These are phyloP conservation scores for Apiospora rasikravindrae DNA, from an alignment of 2,329 filamentous ascomycete genomes.

Conservation along the genomic window DNA sequence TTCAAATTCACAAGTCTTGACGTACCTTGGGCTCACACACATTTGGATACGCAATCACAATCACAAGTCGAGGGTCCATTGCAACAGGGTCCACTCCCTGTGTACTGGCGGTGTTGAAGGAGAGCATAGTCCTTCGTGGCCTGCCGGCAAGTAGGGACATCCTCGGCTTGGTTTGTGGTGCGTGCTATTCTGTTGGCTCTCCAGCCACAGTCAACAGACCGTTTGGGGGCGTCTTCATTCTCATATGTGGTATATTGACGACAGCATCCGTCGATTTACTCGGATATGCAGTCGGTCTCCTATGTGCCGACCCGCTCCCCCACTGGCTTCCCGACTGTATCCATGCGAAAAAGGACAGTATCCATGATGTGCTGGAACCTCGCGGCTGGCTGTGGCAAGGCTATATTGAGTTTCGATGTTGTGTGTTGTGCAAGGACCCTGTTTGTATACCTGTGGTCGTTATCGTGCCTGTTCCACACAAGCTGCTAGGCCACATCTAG, in stretches of 20 bases:
- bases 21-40: background rate
- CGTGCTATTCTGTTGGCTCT: no score
- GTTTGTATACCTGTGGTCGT: constrained; percentile 29
- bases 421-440: constrained; percentile 30
- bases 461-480: constrained; percentile 30
- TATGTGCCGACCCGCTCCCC: constrained; percentile 33
- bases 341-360: constrained; percentile 30
- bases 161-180: background rate
- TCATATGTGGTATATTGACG: background rate
- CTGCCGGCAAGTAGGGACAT: background rate
- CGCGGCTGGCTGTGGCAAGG: constrained; percentile 23
- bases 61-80: background rate
- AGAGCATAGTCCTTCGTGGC: background rate
- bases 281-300: constrained; percentile 2
- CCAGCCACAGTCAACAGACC: background rate
- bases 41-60: background rate
- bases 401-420: constrained; percentile 26
- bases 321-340: constrained; percentile 23
- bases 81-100: background rate
- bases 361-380: constrained; percentile 28
- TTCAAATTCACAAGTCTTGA: background rate
- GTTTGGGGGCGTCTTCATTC: background rate
- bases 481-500: constrained; percentile 27
- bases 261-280: background rate
- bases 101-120: background rate